These are phyloP conservation scores for Anthoceros angustus DNA, from an alignment of 225 moss, liverwort and hornwort genomes.

Conservation along the genomic window DNA sequence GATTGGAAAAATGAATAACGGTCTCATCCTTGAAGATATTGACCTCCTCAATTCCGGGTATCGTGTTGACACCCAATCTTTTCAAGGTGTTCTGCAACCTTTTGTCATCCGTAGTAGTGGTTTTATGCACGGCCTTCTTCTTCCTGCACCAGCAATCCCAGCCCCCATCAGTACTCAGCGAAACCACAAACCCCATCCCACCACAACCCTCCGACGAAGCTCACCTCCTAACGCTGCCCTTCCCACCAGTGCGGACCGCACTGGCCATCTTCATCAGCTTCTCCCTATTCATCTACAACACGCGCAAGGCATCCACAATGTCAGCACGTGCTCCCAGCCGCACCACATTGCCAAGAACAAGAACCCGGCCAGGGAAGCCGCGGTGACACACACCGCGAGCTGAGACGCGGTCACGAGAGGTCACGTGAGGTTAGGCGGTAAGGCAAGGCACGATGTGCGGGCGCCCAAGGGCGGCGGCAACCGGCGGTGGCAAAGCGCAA, in stretches of 20 bases:
- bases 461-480: too few relatives aligned
- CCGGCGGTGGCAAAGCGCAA: too few relatives aligned
- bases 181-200: neutral
- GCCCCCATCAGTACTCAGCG: neutral
- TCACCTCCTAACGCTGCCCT: constrained; percentile 47
- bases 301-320: neutral
- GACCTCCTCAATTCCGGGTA: constrained; percentile 51
- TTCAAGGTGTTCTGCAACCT: constrained; percentile 41
- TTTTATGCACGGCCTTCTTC: constrained; percentile 51
- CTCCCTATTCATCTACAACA: constrained; percentile 29
- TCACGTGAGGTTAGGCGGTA: too few relatives aligned
- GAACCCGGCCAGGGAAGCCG: too few relatives aligned
- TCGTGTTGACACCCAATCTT: constrained; percentile 43
- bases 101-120: constrained; percentile 45
- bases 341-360: neutral
- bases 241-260: constrained; percentile 51
- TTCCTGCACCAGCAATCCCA: constrained; percentile 19
- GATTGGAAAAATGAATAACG: constrained; percentile 41
- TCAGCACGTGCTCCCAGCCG: neutral
- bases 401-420: too few relatives aligned
- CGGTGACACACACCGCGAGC: too few relatives aligned
- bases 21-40: constrained; percentile 50
- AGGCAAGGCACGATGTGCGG: too few relatives aligned
- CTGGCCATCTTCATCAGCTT: constrained; percentile 63
- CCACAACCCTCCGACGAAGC: neutral